These are phyloP conservation scores for Loxodes magnus DNA, from an alignment of 73 alveolate species.

Conservation along the genomic window DNA sequence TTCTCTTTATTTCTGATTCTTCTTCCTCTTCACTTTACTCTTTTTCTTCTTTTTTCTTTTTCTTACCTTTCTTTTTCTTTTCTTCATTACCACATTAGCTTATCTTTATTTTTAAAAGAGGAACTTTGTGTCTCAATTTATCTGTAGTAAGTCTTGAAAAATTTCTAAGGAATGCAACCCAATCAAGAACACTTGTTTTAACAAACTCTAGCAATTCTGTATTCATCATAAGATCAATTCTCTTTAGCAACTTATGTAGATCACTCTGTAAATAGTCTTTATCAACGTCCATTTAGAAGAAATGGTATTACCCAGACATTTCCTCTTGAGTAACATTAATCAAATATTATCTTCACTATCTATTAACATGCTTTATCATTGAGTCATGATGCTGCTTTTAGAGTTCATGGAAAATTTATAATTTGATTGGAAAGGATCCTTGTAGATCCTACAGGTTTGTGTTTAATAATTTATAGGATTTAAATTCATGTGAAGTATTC, in stretches of 20 bases:
- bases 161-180: slow-evolving; percentile 2
- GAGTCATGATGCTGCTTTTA: slow-evolving; percentile 16
- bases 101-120: too few relatives aligned
- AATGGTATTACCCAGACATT: slow-evolving; percentile 13
- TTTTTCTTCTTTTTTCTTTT: slow-evolving; percentile 6
- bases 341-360: slow-evolving; percentile 4
- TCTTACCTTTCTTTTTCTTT: background rate
- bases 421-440: slow-evolving; percentile 36
- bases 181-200: slow-evolving; percentile 4
- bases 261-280: slow-evolving; percentile 5
- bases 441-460: too few relatives aligned
- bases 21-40: slow-evolving; percentile 14
- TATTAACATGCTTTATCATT: background rate
- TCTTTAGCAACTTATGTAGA: slow-evolving; percentile 1
- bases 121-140: background rate
- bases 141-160: background rate
- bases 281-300: slow-evolving; percentile 11
- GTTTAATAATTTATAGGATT: slow-evolving; percentile 28
- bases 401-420: slow-evolving; percentile 22
- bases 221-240: slow-evolving; percentile 13
- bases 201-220: slow-evolving; percentile 3
- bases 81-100: background rate
- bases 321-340: slow-evolving; percentile 11
- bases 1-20: slow-evolving; percentile 12
- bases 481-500: slow-evolving; percentile 35